Percentiles rank a stretch among this genome's conserved stretches.
Evolutionary conservation across 495 filamentous ascomycete species (phyloP).

Genomic region (Cudoniella acicularis): DNA sequence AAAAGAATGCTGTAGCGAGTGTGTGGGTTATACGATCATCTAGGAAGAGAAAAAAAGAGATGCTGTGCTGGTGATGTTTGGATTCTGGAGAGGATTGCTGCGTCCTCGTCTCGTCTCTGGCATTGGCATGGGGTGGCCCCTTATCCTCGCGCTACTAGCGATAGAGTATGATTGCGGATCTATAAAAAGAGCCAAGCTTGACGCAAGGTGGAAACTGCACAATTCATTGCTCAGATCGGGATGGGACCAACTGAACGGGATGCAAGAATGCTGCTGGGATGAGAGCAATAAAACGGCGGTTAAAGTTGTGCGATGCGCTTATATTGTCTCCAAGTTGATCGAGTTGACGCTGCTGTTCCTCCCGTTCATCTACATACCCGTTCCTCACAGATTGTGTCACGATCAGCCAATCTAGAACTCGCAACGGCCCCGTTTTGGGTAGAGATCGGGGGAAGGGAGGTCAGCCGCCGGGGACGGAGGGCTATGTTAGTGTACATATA

Average conservation of each 20-base stretch:
- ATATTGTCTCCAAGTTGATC: neutral
- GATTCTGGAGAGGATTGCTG: slow-evolving; percentile 6
- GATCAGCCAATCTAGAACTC: neutral
- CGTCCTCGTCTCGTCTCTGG: slow-evolving; percentile 6
- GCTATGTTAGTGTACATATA: too few species aligned
- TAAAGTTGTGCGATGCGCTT: neutral
- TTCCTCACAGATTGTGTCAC: slow-evolving; percentile 7
- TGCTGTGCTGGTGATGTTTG: neutral
- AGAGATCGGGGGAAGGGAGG: neutral
- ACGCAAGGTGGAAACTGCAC: slow-evolving; percentile 21
- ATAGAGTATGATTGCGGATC: slow-evolving; percentile 23
- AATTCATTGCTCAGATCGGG: slow-evolving; percentile 10
- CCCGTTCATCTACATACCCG: slow-evolving; percentile 1
- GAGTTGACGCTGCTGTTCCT: slow-evolving; percentile 5
- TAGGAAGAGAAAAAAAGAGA: neutral
- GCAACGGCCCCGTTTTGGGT: neutral
- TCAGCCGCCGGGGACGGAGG: neutral
- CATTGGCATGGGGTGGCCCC: slow-evolving; percentile 17
- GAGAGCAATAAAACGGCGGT: slow-evolving; percentile 4
- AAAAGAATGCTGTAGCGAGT: slow-evolving; percentile 16
- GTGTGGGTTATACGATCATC: slow-evolving; percentile 14
- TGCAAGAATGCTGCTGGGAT: slow-evolving; percentile 22
- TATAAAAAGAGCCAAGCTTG: slow-evolving; percentile 23
- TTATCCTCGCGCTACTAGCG: slow-evolving; percentile 20
- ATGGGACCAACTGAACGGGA: slow-evolving; percentile 1